Evolutionary conservation across 768 basidiomycete species (phyloP).

Genomic region (Termitomyces bulborhizus): DNA sequence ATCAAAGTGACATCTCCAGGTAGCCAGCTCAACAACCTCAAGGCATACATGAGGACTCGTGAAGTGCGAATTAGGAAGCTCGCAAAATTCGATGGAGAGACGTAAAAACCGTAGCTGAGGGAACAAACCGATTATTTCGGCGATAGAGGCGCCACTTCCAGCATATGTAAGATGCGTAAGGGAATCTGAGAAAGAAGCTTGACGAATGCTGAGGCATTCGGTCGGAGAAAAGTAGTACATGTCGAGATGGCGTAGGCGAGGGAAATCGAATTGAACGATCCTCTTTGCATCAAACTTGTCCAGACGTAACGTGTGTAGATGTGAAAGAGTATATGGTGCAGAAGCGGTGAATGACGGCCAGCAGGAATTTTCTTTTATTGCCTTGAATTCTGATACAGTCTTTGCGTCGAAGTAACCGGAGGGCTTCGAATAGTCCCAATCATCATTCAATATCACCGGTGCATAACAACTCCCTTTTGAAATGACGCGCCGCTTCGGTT

Average conservation of each 20-base stretch:
- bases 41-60: neutral
- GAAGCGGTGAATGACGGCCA: slow-evolving; percentile 1
- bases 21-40: neutral
- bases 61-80: neutral
- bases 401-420: neutral
- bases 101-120: neutral
- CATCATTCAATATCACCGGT: neutral
- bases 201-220: neutral
- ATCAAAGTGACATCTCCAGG: neutral
- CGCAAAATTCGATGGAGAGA: neutral
- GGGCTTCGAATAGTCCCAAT: neutral
- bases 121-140: neutral
- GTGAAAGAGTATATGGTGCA: neutral
- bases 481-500: neutral
- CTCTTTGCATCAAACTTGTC: neutral
- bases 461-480: neutral
- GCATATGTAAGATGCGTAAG: neutral
- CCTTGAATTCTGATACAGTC: neutral
- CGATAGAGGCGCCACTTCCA: neutral
- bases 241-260: neutral
- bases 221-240: neutral
- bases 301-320: neutral
- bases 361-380: neutral
- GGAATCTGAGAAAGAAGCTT: neutral
- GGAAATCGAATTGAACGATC: neutral